phyloP scores from a whole-genome alignment of 805 yeast genomes.

The Hanseniaspora taiwanica region DNA sequence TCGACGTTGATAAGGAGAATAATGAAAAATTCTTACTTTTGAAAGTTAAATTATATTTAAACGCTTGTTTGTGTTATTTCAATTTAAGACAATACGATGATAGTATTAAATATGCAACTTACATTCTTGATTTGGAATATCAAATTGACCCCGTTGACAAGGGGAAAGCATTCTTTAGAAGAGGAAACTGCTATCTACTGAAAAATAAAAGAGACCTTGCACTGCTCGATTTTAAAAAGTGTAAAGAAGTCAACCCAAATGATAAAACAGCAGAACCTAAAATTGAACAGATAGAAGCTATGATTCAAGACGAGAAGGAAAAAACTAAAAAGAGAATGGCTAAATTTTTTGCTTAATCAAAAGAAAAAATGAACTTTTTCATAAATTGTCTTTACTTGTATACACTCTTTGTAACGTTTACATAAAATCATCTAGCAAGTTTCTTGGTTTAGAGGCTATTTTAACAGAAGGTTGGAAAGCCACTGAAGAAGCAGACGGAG shows the following conservation, averaged over 20 bases:
- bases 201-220: conserved; percentile 39
- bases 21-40: conserved; percentile 33
- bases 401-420: conserved; percentile 6
- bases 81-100: conserved; percentile 36
- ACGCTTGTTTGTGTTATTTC: conserved; percentile 42
- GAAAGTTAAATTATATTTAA: conserved; percentile 31
- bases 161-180: conserved; percentile 49
- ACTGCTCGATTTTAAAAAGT: conserved; percentile 30
- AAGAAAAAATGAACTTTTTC: conserved; percentile 1
- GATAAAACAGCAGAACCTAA: conserved; percentile 39
- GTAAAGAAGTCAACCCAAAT: conserved; percentile 30
- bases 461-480: too few species aligned
- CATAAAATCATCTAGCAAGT: conserved; percentile 23
- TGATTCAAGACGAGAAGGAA: conserved; percentile 31
- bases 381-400: not conserved
- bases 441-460: conserved; percentile 15
- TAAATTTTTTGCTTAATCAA: conserved; percentile 38
- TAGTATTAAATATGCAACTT: conserved; percentile 42
- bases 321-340: conserved; percentile 43
- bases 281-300: conserved; percentile 27
- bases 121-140: conserved; percentile 29
- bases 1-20: conserved; percentile 42
- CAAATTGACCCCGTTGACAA: conserved; percentile 26
- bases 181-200: conserved; percentile 33
- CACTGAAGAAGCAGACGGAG: conserved; percentile 1